Evolutionary conservation across 306 rosid species (phyloP).

Genomic region (Parietaria judaica): DNA sequence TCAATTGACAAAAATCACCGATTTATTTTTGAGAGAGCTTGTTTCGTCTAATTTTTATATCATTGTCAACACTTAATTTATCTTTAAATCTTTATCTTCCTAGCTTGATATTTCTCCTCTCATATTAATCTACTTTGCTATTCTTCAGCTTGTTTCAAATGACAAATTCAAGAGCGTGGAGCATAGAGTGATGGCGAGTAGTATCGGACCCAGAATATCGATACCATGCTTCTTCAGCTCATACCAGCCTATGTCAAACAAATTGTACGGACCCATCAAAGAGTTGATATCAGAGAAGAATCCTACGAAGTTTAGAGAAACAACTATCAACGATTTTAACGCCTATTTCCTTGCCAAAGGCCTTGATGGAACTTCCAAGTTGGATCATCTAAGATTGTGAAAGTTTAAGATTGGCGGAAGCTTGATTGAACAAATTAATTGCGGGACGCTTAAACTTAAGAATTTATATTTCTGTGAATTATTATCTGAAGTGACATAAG

Average conservation of each 20-base stretch:
- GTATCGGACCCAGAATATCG: conserved; percentile 31
- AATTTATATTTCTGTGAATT: too few relatives aligned
- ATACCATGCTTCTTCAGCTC: conserved; percentile 33
- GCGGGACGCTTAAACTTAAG: too few relatives aligned
- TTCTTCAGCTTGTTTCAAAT: conserved; percentile 18
- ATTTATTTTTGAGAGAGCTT: too few relatives aligned
- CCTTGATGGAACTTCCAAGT: conserved; percentile 28
- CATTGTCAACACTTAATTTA: too few relatives aligned
- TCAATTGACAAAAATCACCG: too few relatives aligned
- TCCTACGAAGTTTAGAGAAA: conserved; percentile 32
- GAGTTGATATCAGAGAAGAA: conserved; percentile 43
- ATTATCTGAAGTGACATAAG: too few relatives aligned
- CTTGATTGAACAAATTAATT: too few relatives aligned
- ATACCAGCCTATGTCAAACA: background rate
- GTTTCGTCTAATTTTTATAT: too few relatives aligned
- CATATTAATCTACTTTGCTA: background rate
- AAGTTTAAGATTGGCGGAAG: too few relatives aligned
- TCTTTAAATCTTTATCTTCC: too few relatives aligned
- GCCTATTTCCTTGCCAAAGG: conserved; percentile 16
- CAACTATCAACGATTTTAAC: conserved; percentile 18
- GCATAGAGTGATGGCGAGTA: conserved; percentile 28
- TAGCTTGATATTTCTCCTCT: too few relatives aligned
- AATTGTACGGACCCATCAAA: conserved; percentile 44
- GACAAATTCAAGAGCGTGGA: conserved; percentile 23
- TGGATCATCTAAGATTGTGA: conserved; percentile 33